Evolutionary conservation across 352 stramenopile genomes (phyloP), one percentile per base, ranked within the genome.

Genomic region (Pythium aquatile): DNA sequence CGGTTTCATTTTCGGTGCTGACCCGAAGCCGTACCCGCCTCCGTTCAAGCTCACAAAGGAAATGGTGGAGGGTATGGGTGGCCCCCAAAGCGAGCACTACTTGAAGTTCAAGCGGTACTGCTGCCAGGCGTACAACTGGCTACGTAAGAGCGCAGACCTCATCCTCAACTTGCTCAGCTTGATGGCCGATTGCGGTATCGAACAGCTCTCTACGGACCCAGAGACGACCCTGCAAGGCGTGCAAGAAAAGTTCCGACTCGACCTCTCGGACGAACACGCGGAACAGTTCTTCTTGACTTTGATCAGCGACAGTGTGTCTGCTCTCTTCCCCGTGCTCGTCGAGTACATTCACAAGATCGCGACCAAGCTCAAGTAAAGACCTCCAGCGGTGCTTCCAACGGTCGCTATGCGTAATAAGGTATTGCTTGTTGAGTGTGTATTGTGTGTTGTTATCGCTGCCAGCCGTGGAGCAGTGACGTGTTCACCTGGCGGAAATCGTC

Each of bases 111-210:
- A 96, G 61, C 94, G 82, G 3, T 97, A 97, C 60, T 97, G 91
- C 68, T 98, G 92, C 63, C 91, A 97, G 76, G 88, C 86, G 26
- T 95, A 94, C 76, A 96, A 96, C 62, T 96, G 84, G 85, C 79
- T 99, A 30, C 92, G 98, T 30, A 99, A 99, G 71, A 98, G 92
- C 74, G 97, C 97, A 2, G 94, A 98, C 26, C 76, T 99, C 33
- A 98, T 99, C 61, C 74, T 99, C 30, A 99, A 99, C 68, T 75
- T 99, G 61, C 83, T 99, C 13, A 96, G 96, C 68, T 77, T 99
- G 24, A 99, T 99, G 97, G 95, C 96, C 17, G 98, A 99, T 76
- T 98, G 97, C 24, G 97, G 96, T 39, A 99, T 99, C 68, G 93
- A 99, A 69, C 82, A 94, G 57, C 54, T 97, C 16, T 92, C 90